Base-by-base conservation (phyloP, 148 eudicot genomes). In the Camellia japonica region DNA sequence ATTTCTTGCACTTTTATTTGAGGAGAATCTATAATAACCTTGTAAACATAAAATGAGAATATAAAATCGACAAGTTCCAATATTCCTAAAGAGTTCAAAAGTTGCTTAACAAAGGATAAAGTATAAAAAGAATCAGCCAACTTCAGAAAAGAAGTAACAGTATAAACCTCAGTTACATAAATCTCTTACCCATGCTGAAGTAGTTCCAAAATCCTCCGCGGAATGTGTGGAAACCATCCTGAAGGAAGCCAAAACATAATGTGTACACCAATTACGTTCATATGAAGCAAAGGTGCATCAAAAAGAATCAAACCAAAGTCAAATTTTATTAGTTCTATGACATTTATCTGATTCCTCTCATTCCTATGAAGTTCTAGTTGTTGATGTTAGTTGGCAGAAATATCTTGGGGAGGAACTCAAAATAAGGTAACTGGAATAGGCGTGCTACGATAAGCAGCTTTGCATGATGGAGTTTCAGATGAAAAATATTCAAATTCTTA, bases 181-280 rank as follows among this genome's bases (percentile, higher is more conserved):
- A 83, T 64, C 62, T 11, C 81, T 84, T 79, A 87, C 89, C 89
- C 82, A 87, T 82, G 84, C 89, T 87, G 75, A 87, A 87, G 81
- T 87, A 87, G 79, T 87, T 87, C 89, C 89, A 87, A 80, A 87
- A 87, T 63, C 89, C 89, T 52, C 89, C 89, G 0, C 83, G 85
- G 73, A 82, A 87, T 18, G 87, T 87, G 78, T 77, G 87, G 70
- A 67, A 80, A 44, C 83, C 86, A 42, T 84, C 78, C 87, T 82
- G 82, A 60, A 41, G 49, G 52, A 46, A 66, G 46, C 23, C 15
- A 41, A 75, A 75, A 69, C 12, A 79, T 16, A 58, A 52, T 18
- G 56, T 20, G 18, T 41, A 18, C 6, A 52, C 10, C 10, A 51
- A 54, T 49, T 38, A 68, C 58, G 23, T 55, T 67, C 58, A n/a